These are phyloP conservation scores for Lathyrus aphaca DNA, from an alignment of 306 rosid genomes.

Conservation along the genomic window DNA sequence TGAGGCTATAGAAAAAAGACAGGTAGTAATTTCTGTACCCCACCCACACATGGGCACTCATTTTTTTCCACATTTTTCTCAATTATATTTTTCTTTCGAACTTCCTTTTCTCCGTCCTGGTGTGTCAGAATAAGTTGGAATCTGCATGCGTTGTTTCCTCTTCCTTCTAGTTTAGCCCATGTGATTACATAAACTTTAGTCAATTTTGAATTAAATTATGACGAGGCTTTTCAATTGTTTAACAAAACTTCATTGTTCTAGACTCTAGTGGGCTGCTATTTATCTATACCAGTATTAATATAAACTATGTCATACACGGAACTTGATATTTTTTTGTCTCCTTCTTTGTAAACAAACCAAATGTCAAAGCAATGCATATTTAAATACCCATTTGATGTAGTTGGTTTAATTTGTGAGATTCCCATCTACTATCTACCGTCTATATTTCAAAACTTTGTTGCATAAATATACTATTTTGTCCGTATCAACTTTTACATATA, in stretches of 20 bases:
- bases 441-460: too few relatives aligned
- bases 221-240: neutral
- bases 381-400: neutral
- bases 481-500: too few relatives aligned
- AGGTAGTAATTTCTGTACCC: neutral
- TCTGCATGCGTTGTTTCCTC: conserved; percentile 25
- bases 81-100: conserved; percentile 10
- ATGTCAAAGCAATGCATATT: neutral
- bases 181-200: neutral
- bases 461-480: too few relatives aligned
- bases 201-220: conserved; percentile 26
- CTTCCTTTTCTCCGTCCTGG: conserved; percentile 1
- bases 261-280: conserved; percentile 30
- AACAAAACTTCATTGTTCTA: neutral
- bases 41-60: conserved; percentile 9
- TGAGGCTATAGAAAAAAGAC: conserved; percentile 23
- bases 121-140: neutral
- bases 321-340: neutral
- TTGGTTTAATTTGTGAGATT: neutral
- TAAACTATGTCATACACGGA: neutral
- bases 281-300: neutral
- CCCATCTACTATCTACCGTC: too few relatives aligned
- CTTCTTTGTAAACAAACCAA: neutral
- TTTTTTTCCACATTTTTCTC: neutral
- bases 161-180: conserved; percentile 19